Base-by-base conservation (phyloP, 768 basidiomycete species). In the Rubroboletus pulcherrimus region DNA sequence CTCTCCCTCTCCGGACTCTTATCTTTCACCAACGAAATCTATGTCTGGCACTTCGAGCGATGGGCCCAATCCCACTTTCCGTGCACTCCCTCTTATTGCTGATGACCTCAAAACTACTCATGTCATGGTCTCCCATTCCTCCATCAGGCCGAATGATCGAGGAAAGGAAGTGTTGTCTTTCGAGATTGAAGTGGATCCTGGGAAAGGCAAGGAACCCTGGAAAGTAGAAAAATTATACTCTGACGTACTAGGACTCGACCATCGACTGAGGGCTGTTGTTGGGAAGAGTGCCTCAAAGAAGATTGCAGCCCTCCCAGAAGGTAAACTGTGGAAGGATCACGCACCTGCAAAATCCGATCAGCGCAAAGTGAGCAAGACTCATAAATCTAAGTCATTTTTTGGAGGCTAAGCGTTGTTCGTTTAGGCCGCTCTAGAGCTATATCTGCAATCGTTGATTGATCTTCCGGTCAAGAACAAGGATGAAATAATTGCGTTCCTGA, bases 321-420 rank as follows among this genome's bases (percentile, higher is more conserved):
- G 91, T 26, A 89, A 87, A 71, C 76, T 97, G 9, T 98, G 96
- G 91, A 95, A 85, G 71, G 97, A 98, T 74, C 93, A 96, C 70
- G 94, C 95, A 0, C 96, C 96, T 31, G 92, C 91, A 30, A 95
- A 91, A 76, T 91, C 94, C 41, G 97, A 98, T 77, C 93, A 96
- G 72, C 77, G 96, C 60, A 98, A 98, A 79, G 93, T 91, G 65
- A 63, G 84, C 74, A 8, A 33, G 17, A 33, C 3, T 45, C 7
- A 10, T 35, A 8, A 7, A 7, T 34, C 1, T 11, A 9, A 6
- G 2, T 7, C 11, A 45, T 14, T 15, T 29, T 43, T 52, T 41
- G 7, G 7, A 51, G 35, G 47, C 58, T 70, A 34, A 59, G 52
- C 21, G 30, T 59, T 30, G 39, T 15, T 44, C 29, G 19, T 37